Conservation (phyloP, 176 grass and related monocot species). For the Secale cereale region DNA sequence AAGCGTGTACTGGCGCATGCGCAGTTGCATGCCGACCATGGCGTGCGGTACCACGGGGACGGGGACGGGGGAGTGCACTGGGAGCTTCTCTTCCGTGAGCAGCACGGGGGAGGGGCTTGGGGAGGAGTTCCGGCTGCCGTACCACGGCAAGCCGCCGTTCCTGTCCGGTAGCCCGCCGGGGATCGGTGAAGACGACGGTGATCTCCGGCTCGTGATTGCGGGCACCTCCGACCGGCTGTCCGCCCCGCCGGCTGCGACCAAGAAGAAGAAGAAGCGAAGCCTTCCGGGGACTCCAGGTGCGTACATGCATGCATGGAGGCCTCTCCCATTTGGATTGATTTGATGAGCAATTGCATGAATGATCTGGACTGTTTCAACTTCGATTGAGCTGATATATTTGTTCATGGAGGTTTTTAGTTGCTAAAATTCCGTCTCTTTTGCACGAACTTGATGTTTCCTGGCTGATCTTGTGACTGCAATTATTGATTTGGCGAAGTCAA, state of each 20-base stretch:
- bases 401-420: not conserved
- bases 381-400: not conserved
- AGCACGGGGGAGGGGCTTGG: conserved; percentile 26
- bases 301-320: not conserved
- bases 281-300: conserved; percentile 94
- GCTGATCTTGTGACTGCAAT: conserved; percentile 21
- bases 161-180: not conserved
- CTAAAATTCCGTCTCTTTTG: not conserved
- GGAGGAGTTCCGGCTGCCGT: conserved; percentile 27
- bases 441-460: not conserved
- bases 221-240: not conserved
- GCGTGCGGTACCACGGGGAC: conserved; percentile 7
- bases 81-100: conserved; percentile 39
- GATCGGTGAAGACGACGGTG: conserved; percentile 9
- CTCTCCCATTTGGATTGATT: too few relatives aligned
- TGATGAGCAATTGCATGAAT: not conserved
- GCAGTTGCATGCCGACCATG: conserved; percentile 31
- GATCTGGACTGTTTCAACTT: not conserved
- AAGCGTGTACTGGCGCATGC: not conserved
- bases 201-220: conserved; percentile 7
- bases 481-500: conserved; percentile 35
- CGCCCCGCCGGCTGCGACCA: conserved; percentile 2
- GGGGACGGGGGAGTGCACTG: conserved; percentile 27
- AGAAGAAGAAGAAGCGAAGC: conserved; percentile 82
- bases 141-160: conserved; percentile 21